A percentile compares a stretch with the other conserved stretches of the same genome.
These are phyloP conservation scores for Verticillium nubilum DNA, from an alignment of 2,329 filamentous ascomycete species.

Conservation along the genomic window DNA sequence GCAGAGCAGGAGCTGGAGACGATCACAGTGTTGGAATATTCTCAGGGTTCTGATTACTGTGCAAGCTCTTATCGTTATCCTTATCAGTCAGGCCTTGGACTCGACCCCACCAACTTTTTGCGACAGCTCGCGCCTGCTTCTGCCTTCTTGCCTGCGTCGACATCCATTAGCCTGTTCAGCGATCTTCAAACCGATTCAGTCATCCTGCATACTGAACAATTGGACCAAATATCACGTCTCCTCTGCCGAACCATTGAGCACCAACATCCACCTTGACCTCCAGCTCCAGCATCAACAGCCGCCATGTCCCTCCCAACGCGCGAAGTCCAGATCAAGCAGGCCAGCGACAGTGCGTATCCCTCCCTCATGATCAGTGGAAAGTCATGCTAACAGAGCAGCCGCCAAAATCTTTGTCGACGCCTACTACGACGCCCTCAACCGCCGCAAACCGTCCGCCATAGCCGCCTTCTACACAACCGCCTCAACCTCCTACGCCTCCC, in stretches of 20 bases:
- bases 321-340: conserved; percentile 38
- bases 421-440: conserved; percentile 72
- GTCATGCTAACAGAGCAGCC: conserved; percentile 36
- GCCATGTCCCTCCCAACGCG: conserved; percentile 30
- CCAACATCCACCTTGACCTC: no score
- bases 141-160: no score
- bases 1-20: not conserved
- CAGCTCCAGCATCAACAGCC: no score
- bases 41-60: not conserved
- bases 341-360: conserved; percentile 36
- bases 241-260: not conserved
- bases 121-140: no score
- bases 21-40: not conserved
- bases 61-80: conserved; percentile 1
- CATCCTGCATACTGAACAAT: no score
- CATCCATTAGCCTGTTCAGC: no score
- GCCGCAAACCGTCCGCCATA: conserved; percentile 55
- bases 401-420: conserved; percentile 66
- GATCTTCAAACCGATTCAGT: no score
- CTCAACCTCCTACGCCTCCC: conserved; percentile 43
- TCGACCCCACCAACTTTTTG: not conserved
- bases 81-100: not conserved
- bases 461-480: conserved; percentile 67
- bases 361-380: conserved; percentile 1
- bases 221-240: no score